Percentiles rank a stretch among this genome's conserved stretches.
Conservation (phyloP, 192 early-diverging fungal species). For the Spizellomyces sp. region DNA sequence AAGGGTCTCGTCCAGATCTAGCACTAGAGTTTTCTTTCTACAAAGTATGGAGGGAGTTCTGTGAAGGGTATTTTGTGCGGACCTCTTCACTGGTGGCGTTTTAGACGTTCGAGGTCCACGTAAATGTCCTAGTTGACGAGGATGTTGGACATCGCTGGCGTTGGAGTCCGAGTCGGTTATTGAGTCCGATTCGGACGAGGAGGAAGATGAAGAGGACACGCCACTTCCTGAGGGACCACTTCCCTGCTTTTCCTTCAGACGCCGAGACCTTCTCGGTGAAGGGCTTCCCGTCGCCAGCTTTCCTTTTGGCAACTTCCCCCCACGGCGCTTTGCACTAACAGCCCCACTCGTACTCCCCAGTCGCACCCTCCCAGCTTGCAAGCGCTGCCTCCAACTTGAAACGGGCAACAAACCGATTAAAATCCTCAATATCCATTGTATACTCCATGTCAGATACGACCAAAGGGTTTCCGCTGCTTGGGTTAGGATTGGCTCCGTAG, state of each 20-base stretch:
- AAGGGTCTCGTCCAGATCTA: constrained; percentile 73
- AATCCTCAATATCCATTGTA: not conserved
- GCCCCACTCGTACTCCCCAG: too few species aligned
- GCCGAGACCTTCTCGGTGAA: constrained; percentile 1
- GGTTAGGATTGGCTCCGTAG: not conserved
- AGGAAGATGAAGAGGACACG: not conserved
- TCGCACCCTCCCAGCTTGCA: not conserved
- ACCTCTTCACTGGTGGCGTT: too few species aligned
- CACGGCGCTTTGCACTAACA: too few species aligned
- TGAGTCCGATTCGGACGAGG: constrained; percentile 4
- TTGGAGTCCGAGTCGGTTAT: constrained; percentile 27
- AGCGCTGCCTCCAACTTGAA: not conserved
- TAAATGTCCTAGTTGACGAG: too few species aligned
- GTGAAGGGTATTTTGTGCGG: too few species aligned
- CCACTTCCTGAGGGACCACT: not conserved
- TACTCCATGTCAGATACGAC: not conserved
- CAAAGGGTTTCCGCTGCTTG: not conserved
- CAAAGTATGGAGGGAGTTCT: not conserved
- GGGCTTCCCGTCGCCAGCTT: not conserved
- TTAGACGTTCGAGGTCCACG: too few species aligned
- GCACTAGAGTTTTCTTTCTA: constrained; percentile 50
- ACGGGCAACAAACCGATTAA: not conserved
- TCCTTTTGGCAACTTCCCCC: too few species aligned
- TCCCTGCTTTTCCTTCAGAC: constrained; percentile 5
- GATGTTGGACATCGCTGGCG: not conserved